Evolutionary conservation across 192 early-diverging fungal genomes (phyloP), one percentile per base, ranked within the genome.

Genomic region (Backusella circina): DNA sequence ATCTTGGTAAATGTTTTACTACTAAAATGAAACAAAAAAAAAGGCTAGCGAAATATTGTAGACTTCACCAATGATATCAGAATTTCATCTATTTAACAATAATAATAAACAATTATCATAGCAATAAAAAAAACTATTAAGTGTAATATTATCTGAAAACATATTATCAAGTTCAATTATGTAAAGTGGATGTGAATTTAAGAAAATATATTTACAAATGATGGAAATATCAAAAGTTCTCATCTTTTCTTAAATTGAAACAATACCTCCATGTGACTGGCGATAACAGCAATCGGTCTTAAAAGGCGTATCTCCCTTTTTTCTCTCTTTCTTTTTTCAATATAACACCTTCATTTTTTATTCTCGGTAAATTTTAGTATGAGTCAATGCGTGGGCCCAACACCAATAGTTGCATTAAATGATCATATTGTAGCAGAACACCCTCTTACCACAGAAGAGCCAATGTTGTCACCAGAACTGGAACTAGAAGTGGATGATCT

Each of bases 371-470:
- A 61, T 61, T 26, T 61, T 61, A 61, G 10, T 61, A 61, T 61
- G 54, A 61, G 54, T 28, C 12, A 61, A 61, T 61, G 54, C 23
- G 12, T 13, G 21, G 13, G 54, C 13, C 12, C 54, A 61, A 61
- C 23, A 28, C 54, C 54, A 61, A 9, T 28, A 28, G 54, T 61
- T 61, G 54, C 54, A 28, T 61, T 61, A n/a, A 61, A 61, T 61
- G 54, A 61, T 28, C 18, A 13, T 28, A 4, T 61, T 61, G 26
- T 61, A 61, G 9, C 23, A 61, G 66, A 75, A 4, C 66, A 69
- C 36, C 74, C 74, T 47, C 39, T 75, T 23, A 75, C 74, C 7
- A 75, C 74, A 12, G 74, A 75, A 36, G 74, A 75, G 4, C 74
- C 74, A 4, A 23, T 37, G 12, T 30, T 69, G 37, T 30, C 41